These are phyloP conservation scores for Ensete ventricosum DNA, from an alignment of 176 grass and related monocot genomes.

Conservation along the genomic window DNA sequence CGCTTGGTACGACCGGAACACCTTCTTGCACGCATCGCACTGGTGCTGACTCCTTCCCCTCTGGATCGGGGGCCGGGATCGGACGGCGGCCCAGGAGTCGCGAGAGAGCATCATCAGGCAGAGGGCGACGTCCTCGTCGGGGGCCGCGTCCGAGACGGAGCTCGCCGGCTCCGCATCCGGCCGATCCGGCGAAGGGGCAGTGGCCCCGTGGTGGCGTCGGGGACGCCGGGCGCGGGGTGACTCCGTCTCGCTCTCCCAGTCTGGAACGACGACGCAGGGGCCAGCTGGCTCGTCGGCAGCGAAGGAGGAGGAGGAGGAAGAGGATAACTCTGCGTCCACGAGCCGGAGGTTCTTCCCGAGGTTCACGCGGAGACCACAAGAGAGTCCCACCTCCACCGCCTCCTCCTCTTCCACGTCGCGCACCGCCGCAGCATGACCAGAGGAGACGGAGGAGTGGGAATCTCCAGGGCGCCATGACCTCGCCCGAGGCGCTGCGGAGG, in stretches of 20 bases:
- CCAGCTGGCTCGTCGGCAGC: not conserved
- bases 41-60: not conserved
- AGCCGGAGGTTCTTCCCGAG: constrained; percentile 12
- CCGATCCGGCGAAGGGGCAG: not conserved
- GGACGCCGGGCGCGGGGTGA: constrained; percentile 26
- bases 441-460: not conserved
- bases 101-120: constrained; percentile 59
- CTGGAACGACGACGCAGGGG: constrained; percentile 7
- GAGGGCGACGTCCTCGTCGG: constrained; percentile 53
- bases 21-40: constrained; percentile 18
- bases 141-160: constrained; percentile 57
- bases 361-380: constrained; percentile 1
- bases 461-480: too few relatives aligned
- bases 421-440: too few relatives aligned
- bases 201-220: constrained; percentile 22
- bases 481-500: not conserved
- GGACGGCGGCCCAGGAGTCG: constrained; percentile 40
- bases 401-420: not conserved
- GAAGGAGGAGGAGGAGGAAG: not conserved
- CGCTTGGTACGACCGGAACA: constrained; percentile 10
- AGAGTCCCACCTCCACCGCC: not conserved
- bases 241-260: constrained; percentile 77
- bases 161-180: constrained; percentile 34
- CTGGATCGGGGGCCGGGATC: not conserved
- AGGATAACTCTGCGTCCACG: constrained; percentile 5